Evolutionary conservation across 257 asterid genomes (phyloP), one percentile per base, ranked within the genome.

Genomic region (Perilla frutescens): DNA sequence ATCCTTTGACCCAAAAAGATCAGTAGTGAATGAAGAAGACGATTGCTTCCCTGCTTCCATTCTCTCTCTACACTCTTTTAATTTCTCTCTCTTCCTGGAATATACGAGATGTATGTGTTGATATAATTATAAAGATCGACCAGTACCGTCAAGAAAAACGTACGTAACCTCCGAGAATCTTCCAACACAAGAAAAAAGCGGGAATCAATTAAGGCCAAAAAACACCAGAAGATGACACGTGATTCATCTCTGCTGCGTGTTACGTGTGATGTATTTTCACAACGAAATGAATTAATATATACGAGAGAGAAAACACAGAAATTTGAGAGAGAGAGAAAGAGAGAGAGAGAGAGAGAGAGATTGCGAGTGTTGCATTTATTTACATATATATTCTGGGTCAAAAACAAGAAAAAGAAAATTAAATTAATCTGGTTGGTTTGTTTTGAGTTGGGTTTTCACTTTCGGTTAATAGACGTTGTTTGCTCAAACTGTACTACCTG

Each of bases 1-100:
- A 7, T 81, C 87, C 68, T 86, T 90, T 0, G 87, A 71, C 56
- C 89, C 94, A 59, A 90, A 90, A 70, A 90, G 90, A 71, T 88
- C 92, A 77, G 86, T 51, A 67, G 87, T 68, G 68, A 90, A 87
- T 9, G 90, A 81, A 73, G 87, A 80, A 65, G 76, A 76, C 10
- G 85, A 75, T 79, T 79, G 53, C 72, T 89, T 89, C 44, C 74
- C 64, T 64, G 81, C 83, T 57, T 84, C 90, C 89, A 86, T 89
- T 68, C 41, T 76, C 67, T 70, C 62, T 61, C 75, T 55, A 20
- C 37, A 48, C 47, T n/a, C 31, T 74, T 20, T 20, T 20, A 20
- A 20, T 20, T 20, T 20, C 26, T 20, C 26, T 20, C 26, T 20
- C 26, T 20, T 20, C 0, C 26, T 20, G 26, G 26, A 20, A 20